Evolutionary conservation across 768 basidiomycete species (phyloP), one percentile per base, ranked within the genome.

Genomic region (Russula earlei): DNA sequence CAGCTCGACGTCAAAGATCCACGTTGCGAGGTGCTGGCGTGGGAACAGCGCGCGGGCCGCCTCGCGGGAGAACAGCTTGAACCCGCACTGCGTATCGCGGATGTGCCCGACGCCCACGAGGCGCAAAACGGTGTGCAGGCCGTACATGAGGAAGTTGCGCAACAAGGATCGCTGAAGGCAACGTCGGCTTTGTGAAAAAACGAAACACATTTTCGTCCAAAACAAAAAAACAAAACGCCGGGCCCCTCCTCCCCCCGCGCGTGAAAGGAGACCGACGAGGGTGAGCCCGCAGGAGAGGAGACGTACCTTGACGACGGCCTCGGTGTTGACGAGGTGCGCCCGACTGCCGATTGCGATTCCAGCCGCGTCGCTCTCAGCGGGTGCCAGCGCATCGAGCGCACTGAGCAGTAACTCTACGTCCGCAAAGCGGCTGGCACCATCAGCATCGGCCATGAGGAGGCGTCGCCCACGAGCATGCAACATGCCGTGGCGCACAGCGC

Each of bases 1-100:
- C 5, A 96, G 79, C 68, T 97, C 94, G 55, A 96, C 93, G 69
- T 97, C 94, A 64, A 97, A 97, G 68, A 95, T 93, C 94, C 94
- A 97, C 1, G 88, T 85, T 5, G 85, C 74, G 27, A 95, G 84
- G 65, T 90, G 93, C 65, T 95, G 85, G 2, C 77, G 75, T 0
- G 91, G 91, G 70, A 95, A 97, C 58, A 97, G 83, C 56, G 79
- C 79, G 49, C 77, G 81, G 9, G 92, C 92, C 0, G 92, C 85
- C 3, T 75, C 64, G 11, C 91, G 88, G 15, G 91, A 84, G 71
- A 95, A 94, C 25, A 97, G 80, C 71, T 97, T 97, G 82, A 97
- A 97, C 31, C 94, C 94, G 66, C 94, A 96, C 67, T 96, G 94
- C 17, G 94, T 97, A 72, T 96, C 93, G 24, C 89, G 82, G 58